Evolutionary conservation across 257 asterid genomes (phyloP), one percentile per base, ranked within the genome.

Genomic region (Nicotiana benthamiana): DNA sequence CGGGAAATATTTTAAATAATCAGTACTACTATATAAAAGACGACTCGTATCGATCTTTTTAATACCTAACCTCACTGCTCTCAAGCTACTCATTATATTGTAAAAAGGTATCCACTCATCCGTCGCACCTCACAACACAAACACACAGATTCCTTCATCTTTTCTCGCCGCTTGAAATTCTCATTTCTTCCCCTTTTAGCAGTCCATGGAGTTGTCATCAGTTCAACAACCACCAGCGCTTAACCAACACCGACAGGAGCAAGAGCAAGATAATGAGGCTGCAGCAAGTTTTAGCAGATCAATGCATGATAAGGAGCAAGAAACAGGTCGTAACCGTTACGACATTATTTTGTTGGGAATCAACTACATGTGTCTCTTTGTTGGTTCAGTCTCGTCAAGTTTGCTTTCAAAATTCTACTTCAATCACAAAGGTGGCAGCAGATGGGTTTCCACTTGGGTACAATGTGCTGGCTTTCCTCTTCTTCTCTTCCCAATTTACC

Each of bases 381-480:
- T 86, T 3, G 98, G 98, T 4, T 91, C 97, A 0, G 77, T 91
- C 17, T 84, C 95, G 1, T 81, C 97, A 1, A 83, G 85, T 62
- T 85, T 94, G 0, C 79, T 94, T 26, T 77, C 91, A 15, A 94
- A 94, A 27, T 94, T 80, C 86, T 94, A 94, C 77, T 94, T 92
- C 92, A 87, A 75, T 57, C 98, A 94, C 87, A 84, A 87, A 52
- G 98, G 98, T 12, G 84, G 88, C 2, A 92, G 92, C 83, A 40
- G 89, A 40, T 94, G 98, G 98, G 89, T 91, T 9, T 87, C 95
- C 10, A 94, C 98, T 5, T 91, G 89, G 91, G 87, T 92, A 9
- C 97, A 94, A 61, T 85, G 88, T 30, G 94, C 95, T 3, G 98
- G 98, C 1, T 94, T 94, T 34, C 97, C 98, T 1, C 80, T 94